A percentile compares a stretch with the other conserved stretches of the same genome.
phyloP scores from a whole-genome alignment of 352 stramenopile species.

The Pythium angustatum region DNA sequence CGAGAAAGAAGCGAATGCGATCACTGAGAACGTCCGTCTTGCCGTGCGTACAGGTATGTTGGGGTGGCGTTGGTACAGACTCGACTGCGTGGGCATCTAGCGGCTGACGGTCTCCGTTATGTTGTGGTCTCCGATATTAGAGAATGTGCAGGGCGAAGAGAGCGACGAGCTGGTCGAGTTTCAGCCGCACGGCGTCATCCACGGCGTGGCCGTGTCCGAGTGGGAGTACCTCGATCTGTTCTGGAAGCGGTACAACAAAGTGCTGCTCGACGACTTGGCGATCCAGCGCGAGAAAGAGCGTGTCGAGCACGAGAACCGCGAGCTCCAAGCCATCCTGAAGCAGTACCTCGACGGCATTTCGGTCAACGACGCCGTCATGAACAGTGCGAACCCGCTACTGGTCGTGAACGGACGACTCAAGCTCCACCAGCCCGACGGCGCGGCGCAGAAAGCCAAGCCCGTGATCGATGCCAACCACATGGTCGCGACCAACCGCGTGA shows the following conservation, averaged over 20 bases:
- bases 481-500: slow-evolving; percentile 71
- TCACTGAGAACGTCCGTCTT: slow-evolving; percentile 62
- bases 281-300: slow-evolving; percentile 87
- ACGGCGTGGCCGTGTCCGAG: slow-evolving; percentile 58
- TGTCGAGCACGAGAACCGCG: slow-evolving; percentile 86
- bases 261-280: slow-evolving; percentile 90
- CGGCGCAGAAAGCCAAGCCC: slow-evolving; percentile 42
- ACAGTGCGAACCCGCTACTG: slow-evolving; percentile 89
- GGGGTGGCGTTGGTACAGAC: background rate
- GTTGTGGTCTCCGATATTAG: no score
- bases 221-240: slow-evolving; percentile 91
- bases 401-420: slow-evolving; percentile 90
- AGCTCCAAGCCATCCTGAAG: slow-evolving; percentile 90
- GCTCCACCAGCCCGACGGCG: slow-evolving; percentile 50
- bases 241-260: slow-evolving; percentile 96
- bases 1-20: slow-evolving; percentile 59
- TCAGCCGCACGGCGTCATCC: slow-evolving; percentile 59
- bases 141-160: slow-evolving; percentile 41
- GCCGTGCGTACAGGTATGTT: slow-evolving; percentile 37
- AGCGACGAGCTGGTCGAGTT: slow-evolving; percentile 57
- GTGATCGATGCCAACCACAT: slow-evolving; percentile 85
- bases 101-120: no score
- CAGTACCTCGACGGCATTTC: slow-evolving; percentile 94
- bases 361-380: slow-evolving; percentile 91
- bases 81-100: no score